phyloP scores from a whole-genome alignment of 306 rosid genomes.

The Glycine soja region DNA sequence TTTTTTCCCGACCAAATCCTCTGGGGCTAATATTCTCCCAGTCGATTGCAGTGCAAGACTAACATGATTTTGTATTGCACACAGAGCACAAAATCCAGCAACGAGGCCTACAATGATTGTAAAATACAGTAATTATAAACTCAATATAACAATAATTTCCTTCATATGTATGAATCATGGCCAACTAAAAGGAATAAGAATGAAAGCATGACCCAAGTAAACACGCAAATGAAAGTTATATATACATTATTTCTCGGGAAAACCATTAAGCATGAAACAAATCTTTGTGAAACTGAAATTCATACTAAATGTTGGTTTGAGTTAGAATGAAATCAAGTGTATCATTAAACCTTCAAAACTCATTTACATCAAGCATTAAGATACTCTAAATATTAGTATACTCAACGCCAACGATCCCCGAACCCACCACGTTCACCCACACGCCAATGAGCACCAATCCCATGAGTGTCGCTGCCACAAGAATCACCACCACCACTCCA shows the following conservation, averaged over 20 bases:
- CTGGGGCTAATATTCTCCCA: slow-evolving; percentile 81
- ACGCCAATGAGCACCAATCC: slow-evolving; percentile 59
- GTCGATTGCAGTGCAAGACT: slow-evolving; percentile 87
- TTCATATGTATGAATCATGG: neutral
- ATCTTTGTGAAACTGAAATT: too few species aligned
- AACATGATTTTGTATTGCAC: slow-evolving; percentile 96
- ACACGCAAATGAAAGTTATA: too few species aligned
- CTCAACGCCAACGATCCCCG: slow-evolving; percentile 54
- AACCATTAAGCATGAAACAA: too few species aligned
- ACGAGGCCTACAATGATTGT: slow-evolving; percentile 66
- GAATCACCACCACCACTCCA: slow-evolving; percentile 51
- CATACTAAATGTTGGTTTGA: too few species aligned
- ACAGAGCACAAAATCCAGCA: slow-evolving; percentile 95
- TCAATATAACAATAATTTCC: slow-evolving; percentile 1
- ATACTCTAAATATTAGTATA: too few species aligned
- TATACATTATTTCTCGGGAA: too few species aligned
- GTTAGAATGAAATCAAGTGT: too few species aligned
- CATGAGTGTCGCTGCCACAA: slow-evolving; percentile 57
- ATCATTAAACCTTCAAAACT: too few species aligned
- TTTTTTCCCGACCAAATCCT: slow-evolving; percentile 79
- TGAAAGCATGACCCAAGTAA: neutral
- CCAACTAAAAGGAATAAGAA: neutral
- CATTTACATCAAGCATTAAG: too few species aligned
- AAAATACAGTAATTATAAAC: slow-evolving; percentile 40
- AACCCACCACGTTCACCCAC: slow-evolving; percentile 62